Conservation (phyloP, 345 rosid genomes). For the Turritis glabra region DNA sequence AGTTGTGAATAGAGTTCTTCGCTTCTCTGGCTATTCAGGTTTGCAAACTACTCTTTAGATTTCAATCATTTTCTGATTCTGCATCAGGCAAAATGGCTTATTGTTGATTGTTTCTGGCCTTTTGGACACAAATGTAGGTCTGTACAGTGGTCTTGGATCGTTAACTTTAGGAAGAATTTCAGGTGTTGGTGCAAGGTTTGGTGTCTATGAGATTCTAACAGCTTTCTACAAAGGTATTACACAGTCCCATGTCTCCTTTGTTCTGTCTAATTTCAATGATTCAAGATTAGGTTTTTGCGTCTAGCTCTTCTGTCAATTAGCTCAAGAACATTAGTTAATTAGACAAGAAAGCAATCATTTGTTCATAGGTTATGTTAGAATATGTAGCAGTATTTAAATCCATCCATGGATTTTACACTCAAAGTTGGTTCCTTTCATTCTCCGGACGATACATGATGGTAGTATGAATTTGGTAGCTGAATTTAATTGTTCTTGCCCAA, state of each 20-base stretch:
- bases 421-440: slow-evolving; percentile 8
- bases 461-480: background rate
- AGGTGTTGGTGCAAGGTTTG: slow-evolving; percentile 79
- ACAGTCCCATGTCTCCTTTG: background rate
- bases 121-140: slow-evolving; percentile 50
- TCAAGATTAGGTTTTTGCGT: slow-evolving; percentile 12
- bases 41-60: background rate
- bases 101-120: background rate
- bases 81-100: background rate
- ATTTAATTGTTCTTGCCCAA: background rate
- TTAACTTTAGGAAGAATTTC: slow-evolving; percentile 63
- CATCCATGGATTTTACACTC: background rate
- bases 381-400: background rate
- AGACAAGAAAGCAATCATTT: background rate
- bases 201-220: slow-evolving; percentile 74
- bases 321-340: background rate
- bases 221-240: slow-evolving; percentile 77
- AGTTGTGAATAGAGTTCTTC: slow-evolving; percentile 56
- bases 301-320: background rate
- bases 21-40: slow-evolving; percentile 58
- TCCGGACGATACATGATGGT: background rate
- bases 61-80: background rate
- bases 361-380: background rate
- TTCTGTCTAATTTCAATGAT: background rate
- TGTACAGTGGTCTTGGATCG: slow-evolving; percentile 79